These are phyloP conservation scores for Ophiostoma sp. DNA, from an alignment of 2,329 filamentous ascomycete species.

Conservation along the genomic window DNA sequence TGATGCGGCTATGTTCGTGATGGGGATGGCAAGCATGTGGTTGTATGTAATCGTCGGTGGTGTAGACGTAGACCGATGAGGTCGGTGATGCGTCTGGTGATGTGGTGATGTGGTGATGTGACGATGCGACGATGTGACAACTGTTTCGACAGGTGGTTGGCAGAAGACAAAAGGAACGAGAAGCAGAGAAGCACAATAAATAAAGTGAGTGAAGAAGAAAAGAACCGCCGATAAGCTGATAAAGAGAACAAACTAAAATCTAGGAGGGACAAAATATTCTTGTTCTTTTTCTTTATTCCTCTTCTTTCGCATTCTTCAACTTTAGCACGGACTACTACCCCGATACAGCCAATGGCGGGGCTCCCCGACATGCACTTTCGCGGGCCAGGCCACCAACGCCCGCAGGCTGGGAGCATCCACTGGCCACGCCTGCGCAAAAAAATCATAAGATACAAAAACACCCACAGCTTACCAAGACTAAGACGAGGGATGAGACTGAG, in stretches of 20 bases:
- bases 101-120: background rate
- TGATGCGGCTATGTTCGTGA: constrained; percentile 29
- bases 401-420: background rate
- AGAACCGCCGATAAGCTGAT: constrained; percentile 5
- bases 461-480: background rate
- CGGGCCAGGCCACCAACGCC: constrained; percentile 12
- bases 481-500: background rate
- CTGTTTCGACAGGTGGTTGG: background rate
- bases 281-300: background rate
- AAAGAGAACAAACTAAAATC: constrained; percentile 10
- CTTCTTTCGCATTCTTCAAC: background rate
- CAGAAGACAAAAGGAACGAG: background rate
- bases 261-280: background rate
- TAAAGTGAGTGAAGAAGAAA: constrained; percentile 4
- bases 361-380: background rate
- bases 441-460: background rate
- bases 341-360: constrained; percentile 11
- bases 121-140: background rate
- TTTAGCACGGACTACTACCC: constrained; percentile 4
- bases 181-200: background rate
- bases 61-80: background rate
- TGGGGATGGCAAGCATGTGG: constrained; percentile 35
- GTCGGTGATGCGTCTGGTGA: background rate
- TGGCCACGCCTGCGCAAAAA: background rate
- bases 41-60: constrained; percentile 26